Evolutionary conservation across 768 basidiomycete genomes (phyloP), one percentile per base, ranked within the genome.

Genomic region (Thelephora aurantiotincta): DNA sequence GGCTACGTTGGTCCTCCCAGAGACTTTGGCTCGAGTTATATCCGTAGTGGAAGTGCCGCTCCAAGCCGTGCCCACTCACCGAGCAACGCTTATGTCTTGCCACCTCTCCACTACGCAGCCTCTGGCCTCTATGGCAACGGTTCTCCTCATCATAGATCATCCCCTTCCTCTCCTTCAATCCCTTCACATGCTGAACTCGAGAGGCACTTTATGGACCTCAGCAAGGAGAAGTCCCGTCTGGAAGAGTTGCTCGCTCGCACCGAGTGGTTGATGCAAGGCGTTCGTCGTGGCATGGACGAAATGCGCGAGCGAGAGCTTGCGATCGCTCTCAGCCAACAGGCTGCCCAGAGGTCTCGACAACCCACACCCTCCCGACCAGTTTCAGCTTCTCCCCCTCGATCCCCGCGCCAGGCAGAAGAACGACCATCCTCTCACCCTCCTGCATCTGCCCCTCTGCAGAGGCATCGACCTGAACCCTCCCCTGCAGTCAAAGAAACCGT

Each of bases 211-310:
- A 55, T 63, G 16, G 73, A 80, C 55, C 68, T 91, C 47, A 63
- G 66, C 3, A 76, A 80, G 55, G 72, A 83, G 58, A 76, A 77
- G 62, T 66, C 65, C 56, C 66, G 71, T 59, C 67, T 82, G 65
- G 75, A 86, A 62, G 84, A 84, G 58, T 70, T 90, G 76, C 62
- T 87, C 50, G 74, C 79, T 53, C 74, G 70, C 64, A 90, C 86
- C 55, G 82, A 88, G 47, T 64, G 72, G 59, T 62, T 90, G 65
- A 77, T 90, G 71, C 70, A 65, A 34, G 77, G 78, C 19, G 66
- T 90, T 58, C 78, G 78, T 68, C 72, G 78, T 54, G 82, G 78
- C 19, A 67, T 90, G 55, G 86, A 88, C 47, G 85, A 89, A 59
- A 78, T 85, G 75, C 68, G 74, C 54, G 71, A 54, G 38, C 53